Conservation (phyloP, 306 rosid species). For the Macrotyloma uniflorum region DNA sequence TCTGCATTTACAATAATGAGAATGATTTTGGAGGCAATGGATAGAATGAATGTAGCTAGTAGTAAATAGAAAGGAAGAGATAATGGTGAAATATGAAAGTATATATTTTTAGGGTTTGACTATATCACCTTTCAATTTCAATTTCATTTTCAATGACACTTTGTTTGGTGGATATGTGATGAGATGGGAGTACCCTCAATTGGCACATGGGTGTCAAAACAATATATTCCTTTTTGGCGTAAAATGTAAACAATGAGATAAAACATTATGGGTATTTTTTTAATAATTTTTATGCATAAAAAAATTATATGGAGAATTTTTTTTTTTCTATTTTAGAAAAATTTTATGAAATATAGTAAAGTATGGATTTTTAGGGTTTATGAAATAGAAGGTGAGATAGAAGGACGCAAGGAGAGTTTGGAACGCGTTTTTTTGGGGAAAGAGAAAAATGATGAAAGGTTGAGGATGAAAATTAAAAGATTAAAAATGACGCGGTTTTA, state of each 20-base stretch:
- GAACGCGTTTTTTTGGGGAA: constrained; percentile 47
- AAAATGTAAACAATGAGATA: constrained; percentile 43
- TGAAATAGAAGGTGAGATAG: constrained; percentile 17
- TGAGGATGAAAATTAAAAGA: constrained; percentile 16
- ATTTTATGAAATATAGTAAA: too few species aligned
- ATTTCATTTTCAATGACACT: background rate
- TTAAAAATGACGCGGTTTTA: constrained; percentile 46
- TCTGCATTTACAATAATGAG: background rate
- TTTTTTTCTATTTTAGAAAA: too few species aligned
- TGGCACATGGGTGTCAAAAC: constrained; percentile 50
- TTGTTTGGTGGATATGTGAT: constrained; percentile 26
- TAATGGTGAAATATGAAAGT: constrained; percentile 18
- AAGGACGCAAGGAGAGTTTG: constrained; percentile 23
- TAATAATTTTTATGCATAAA: too few species aligned
- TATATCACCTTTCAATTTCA: constrained; percentile 21
- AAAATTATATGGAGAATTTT: too few species aligned
- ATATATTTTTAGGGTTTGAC: constrained; percentile 26
- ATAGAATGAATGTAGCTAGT: constrained; percentile 5
- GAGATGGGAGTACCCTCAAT: constrained; percentile 27
- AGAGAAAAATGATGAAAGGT: constrained; percentile 13
- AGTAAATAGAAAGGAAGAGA: constrained; percentile 16
- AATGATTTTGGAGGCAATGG: background rate
- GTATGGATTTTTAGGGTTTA: too few species aligned
- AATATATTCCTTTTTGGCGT: constrained; percentile 49
- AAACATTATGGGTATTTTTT: too few species aligned